Base-by-base conservation (phyloP, 2,329 filamentous ascomycete genomes). In the Elsinoe fawcettii region DNA sequence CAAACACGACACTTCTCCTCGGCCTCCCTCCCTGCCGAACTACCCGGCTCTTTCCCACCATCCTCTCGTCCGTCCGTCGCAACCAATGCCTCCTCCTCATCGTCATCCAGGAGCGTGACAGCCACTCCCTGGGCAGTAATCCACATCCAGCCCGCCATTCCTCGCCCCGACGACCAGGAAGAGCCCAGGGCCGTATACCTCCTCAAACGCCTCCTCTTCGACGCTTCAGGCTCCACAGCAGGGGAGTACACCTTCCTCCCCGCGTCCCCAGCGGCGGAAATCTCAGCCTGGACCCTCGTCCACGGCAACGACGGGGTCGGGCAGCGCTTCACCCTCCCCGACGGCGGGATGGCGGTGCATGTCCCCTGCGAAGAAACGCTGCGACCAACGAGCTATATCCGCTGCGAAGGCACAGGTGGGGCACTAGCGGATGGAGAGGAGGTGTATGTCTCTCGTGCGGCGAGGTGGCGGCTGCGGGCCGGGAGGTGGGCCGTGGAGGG, bases 401-500 rank as follows among this genome's bases (percentile, higher is more conserved):
- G 30, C 2, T 53, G 49, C 20, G 49, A 20, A 14, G 41, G 41
- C 2, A 46, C 5, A 1, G 41, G 41, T 14, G 41, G 41, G 20
- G 12, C 49, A 16, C 8, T 51, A 14, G 32, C 20, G 16, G 49
- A 53, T 22, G 49, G 49, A 16, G 49, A 37, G 32, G 49, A 53
- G 49, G 8, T 23, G 1, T 53, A 25, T n/a, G n/a, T 12, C 9
- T 8, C 9, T n/a, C 11, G 32, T 16, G 12, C 12, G 49, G 20
- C 25, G 34, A 25, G 49, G 49, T 25, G 20, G 49, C 8, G 32
- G 32, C 16, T 53, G 25, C 23, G 49, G 32, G 20, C 30, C 3
- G 49, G 25, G 18, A 53, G 49, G 20, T 37, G 49, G 49, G 49
- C 49, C 32, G 16, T 53, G 16, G 49, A 53, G 32, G 49, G 49